These are phyloP conservation scores for Kurtzmaniella quercitrusa DNA, from an alignment of 1,139 yeast species.

Conservation along the genomic window DNA sequence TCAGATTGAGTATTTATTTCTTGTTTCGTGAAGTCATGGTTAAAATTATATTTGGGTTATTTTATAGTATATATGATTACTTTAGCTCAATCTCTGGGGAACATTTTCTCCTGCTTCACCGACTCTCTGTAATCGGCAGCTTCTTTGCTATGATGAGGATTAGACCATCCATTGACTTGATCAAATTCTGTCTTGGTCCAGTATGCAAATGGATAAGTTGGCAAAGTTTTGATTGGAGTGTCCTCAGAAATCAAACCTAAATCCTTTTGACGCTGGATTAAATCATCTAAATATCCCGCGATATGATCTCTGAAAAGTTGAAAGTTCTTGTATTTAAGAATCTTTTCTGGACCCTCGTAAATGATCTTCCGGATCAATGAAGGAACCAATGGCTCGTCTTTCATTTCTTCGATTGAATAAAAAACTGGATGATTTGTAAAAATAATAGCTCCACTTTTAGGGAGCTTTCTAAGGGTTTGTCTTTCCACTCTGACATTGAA, in stretches of 20 bases:
- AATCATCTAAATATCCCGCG: constrained; percentile 50
- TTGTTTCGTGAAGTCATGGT: too few species aligned
- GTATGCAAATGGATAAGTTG: constrained; percentile 60
- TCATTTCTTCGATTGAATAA: constrained; percentile 71
- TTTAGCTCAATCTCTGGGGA: background rate
- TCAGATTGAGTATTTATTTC: too few species aligned
- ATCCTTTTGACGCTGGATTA: constrained; percentile 55
- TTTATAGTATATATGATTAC: too few species aligned
- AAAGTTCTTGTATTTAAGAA: constrained; percentile 61
- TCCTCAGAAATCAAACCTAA: constrained; percentile 52
- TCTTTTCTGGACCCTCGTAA: constrained; percentile 63
- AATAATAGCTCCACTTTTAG: constrained; percentile 44
- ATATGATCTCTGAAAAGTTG: constrained; percentile 56
- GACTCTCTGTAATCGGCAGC: constrained; percentile 19
- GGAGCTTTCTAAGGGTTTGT: constrained; percentile 48
- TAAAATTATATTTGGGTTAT: too few species aligned
- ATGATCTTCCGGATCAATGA: constrained; percentile 58
- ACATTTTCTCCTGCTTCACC: constrained; percentile 16
- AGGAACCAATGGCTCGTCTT: constrained; percentile 73
- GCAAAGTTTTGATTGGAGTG: constrained; percentile 56
- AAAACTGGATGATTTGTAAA: constrained; percentile 68
- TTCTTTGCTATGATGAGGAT: constrained; percentile 28
- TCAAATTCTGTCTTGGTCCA: constrained; percentile 43
- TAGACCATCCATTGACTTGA: constrained; percentile 46
- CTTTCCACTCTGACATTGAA: constrained; percentile 60